Base-by-base conservation (phyloP, 2,329 filamentous ascomycete species). In the Sphaerostilbella broomeana region DNA sequence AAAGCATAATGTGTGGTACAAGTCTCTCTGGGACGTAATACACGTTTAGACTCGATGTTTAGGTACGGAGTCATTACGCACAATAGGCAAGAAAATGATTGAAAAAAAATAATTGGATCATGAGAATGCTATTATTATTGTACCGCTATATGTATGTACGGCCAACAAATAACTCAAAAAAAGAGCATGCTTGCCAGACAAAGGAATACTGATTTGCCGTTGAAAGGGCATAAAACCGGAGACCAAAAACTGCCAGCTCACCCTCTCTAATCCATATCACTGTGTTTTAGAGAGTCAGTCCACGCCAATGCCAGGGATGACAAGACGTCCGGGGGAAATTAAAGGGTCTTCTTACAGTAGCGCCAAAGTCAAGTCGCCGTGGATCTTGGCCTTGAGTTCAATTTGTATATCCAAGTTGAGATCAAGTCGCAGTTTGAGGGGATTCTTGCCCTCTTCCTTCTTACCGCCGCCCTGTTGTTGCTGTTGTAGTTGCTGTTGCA, bases 391-490 rank as follows among this genome's bases (percentile, higher is more conserved):
- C 68, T 86, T 87, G 39, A 89, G 67, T 60, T 86, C 78, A 50
- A 89, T 83, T 63, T 89, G 83, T 36, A 89, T 73, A 53, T 89
- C 84, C 38, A 89, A 63, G 61, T 89, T 88, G 40, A 87, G 66
- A 56, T 89, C 84, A 21, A 87, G 62, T 25, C 13, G 42, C 56
- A 89, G 62, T 58, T 80, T 80, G 56, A 87, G 61, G 17, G 81
- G 79, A 51, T 84, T 80, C 47, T 76, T 63, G 51, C 58, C 39
- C n/a, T 46, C 48, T 9, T 43, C 40, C 48, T 58, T 38, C 53
- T 61, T 43, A 5, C 35, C 33, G 27, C 26, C 33, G 20, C 20
- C 17, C 44, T 26, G 37, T 55, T 50, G 50, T 41, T 52, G 51
- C 32, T 50, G 44, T 38, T 56, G 51, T 38, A 35, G 32, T 12